Evolutionary conservation across 1,284 basidiomycete genomes (phyloP), one percentile per base, ranked within the genome.

Genomic region (Melampsora americana): DNA sequence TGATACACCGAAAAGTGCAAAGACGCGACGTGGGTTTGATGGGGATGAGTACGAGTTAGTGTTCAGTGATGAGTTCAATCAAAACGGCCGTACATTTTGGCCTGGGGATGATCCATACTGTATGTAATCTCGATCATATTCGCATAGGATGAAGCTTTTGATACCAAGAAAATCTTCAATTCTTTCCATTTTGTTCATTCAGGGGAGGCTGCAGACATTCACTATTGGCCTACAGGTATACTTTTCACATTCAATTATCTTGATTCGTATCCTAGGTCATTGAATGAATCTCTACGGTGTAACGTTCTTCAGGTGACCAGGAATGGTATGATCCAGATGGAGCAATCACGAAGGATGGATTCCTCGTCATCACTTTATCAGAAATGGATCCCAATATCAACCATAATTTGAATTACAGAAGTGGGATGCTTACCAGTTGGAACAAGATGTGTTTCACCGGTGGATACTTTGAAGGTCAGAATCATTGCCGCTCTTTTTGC

Each of bases 321-420:
- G 82, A 83, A 76, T 83, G 82, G 82, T 83, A 83, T 77, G 80
- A 81, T 53, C 82, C 82, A n/a, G 79, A 79, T 16, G 82, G 79
- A 0, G 79, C 82, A 23, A 81, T 80, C 39, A 83, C 82, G 1
- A 32, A 62, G 1, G 77, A 79, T 16, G 82, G 82, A 2, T 71
- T 77, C 28, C 77, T 83, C 12, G 78, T 78, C 48, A 80, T 83
- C 61, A 81, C 79, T 5, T 77, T 81, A 12, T 78, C 78, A 16
- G 79, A 81, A 60, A 76, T 76, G 66, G 44, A 75, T 56, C 66
- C 65, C 42, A 28, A 50, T 39, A 44, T 75, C 28, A 75, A 75
- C 62, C 72, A 75, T 60, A 75, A 75, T 26, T 53, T 75, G 32
- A 64, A 75, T 35, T 75, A 75, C 30, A 32, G 72, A 18, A 75